These are phyloP conservation scores for Emergomyces orientalis DNA, from an alignment of 2,329 filamentous ascomycete genomes.

Conservation along the genomic window DNA sequence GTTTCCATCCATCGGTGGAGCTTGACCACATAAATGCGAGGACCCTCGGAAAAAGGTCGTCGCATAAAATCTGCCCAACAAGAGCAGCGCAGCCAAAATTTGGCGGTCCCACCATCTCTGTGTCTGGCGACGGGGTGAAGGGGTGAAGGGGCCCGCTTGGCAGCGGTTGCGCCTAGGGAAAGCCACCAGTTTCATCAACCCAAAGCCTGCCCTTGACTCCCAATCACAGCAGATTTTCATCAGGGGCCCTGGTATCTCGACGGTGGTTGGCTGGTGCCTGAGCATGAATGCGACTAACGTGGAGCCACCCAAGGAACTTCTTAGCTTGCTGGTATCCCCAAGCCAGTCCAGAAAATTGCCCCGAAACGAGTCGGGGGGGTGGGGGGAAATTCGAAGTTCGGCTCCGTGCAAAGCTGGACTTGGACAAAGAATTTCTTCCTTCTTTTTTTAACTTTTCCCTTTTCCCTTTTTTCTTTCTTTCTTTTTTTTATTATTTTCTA, in stretches of 20 bases:
- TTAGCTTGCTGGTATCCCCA: not conserved
- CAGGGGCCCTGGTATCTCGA: not conserved
- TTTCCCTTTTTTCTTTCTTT: not conserved
- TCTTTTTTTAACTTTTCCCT: not conserved
- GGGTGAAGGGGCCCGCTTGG: not conserved
- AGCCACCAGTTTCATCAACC: conserved; percentile 1
- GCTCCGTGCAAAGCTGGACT: not conserved
- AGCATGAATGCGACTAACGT: not conserved
- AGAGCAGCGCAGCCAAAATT: not conserved
- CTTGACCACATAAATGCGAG: not conserved
- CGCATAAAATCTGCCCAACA: not conserved
- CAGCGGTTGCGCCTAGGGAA: not conserved
- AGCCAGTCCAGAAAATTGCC: not conserved
- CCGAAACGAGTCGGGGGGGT: not conserved
- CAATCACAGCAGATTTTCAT: not conserved
- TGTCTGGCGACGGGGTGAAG: too few species aligned
- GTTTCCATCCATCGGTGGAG: too few species aligned
- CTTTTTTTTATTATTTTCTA: not conserved
- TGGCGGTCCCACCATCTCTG: too few species aligned
- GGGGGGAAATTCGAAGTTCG: not conserved
- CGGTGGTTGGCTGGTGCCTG: conserved; percentile 3
- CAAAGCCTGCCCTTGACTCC: too few species aligned
- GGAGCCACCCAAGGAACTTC: not conserved
- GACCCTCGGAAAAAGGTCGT: not conserved
- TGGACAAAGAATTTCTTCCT: not conserved